phyloP scores from a whole-genome alignment of 2,329 filamentous ascomycete genomes.

The Xylariaceae sp. region DNA sequence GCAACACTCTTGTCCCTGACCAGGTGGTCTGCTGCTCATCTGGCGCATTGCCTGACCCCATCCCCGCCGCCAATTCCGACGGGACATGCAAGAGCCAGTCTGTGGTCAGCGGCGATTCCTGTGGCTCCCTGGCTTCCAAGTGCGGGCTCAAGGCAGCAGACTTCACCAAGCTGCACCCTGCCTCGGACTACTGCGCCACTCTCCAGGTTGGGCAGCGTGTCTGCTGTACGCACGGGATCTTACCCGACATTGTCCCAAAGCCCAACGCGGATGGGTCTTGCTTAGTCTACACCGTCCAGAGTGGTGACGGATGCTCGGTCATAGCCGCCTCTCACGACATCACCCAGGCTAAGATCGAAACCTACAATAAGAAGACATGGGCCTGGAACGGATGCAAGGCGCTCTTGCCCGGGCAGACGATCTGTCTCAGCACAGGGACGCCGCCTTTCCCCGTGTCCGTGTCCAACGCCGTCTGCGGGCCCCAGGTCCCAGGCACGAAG shows the following conservation, averaged over 20 bases:
- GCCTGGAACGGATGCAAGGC: constrained; percentile 24
- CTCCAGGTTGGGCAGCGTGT: constrained; percentile 45
- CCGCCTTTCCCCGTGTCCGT: constrained; percentile 32
- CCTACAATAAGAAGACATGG: constrained; percentile 26
- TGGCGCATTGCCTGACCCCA: not conserved
- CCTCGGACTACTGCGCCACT: constrained; percentile 39
- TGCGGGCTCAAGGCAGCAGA: constrained; percentile 36
- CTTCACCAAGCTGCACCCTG: constrained; percentile 40
- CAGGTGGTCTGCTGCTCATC: constrained; percentile 3
- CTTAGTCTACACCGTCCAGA: constrained; percentile 41
- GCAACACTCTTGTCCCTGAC: not conserved
- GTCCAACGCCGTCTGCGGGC: constrained; percentile 31
- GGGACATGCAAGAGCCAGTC: not conserved
- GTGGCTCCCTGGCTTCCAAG: constrained; percentile 32
- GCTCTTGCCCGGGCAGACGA: constrained; percentile 23
- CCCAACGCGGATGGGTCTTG: constrained; percentile 47
- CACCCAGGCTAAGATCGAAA: constrained; percentile 25
- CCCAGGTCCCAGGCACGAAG: constrained; percentile 17
- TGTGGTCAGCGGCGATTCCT: constrained; percentile 17
- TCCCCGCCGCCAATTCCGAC: not conserved
- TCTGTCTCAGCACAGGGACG: constrained; percentile 33
- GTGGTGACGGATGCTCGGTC: constrained; percentile 43
- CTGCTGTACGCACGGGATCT: constrained; percentile 47
- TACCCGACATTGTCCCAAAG: constrained; percentile 45
- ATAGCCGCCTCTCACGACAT: constrained; percentile 38